Evolutionary conservation across 1,284 basidiomycete species (phyloP).

Genomic region (Rhodotorula sp.): DNA sequence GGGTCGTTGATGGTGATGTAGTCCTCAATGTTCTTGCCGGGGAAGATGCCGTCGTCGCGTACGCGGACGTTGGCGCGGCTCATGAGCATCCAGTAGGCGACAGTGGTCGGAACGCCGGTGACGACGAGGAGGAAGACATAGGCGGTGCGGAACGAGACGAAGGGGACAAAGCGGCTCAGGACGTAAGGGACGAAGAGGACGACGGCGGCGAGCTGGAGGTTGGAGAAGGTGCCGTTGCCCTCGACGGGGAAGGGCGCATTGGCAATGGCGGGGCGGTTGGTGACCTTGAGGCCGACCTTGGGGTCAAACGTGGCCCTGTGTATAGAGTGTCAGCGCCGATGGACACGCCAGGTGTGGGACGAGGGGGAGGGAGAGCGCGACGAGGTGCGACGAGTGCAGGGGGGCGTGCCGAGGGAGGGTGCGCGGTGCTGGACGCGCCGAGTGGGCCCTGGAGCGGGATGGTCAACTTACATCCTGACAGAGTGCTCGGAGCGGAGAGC

Average conservation of each 20-base stretch:
- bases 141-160: constrained; percentile 71
- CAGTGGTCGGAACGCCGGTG: constrained; percentile 72
- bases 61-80: constrained; percentile 68
- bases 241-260: constrained; percentile 86
- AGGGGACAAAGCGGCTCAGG: constrained; percentile 68
- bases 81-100: constrained; percentile 89
- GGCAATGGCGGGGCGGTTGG: constrained; percentile 46
- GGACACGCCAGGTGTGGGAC: not conserved
- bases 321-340: not conserved
- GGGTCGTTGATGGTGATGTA: constrained; percentile 90
- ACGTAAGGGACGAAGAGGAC: constrained; percentile 70
- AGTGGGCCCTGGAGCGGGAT: no score
- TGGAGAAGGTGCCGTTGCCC: constrained; percentile 59
- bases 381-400: no score
- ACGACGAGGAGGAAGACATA: constrained; percentile 70
- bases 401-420: no score
- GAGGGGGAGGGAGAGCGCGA: not conserved
- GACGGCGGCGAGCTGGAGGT: constrained; percentile 69
- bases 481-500: not conserved
- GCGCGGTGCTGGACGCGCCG: no score
- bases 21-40: constrained; percentile 78
- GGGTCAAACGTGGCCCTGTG: constrained; percentile 30
- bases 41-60: constrained; percentile 87
- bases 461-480: not conserved
- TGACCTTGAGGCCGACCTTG: constrained; percentile 40